These are phyloP conservation scores for Fusarium veterinarium DNA, from an alignment of 2,329 filamentous ascomycete genomes.

Conservation along the genomic window DNA sequence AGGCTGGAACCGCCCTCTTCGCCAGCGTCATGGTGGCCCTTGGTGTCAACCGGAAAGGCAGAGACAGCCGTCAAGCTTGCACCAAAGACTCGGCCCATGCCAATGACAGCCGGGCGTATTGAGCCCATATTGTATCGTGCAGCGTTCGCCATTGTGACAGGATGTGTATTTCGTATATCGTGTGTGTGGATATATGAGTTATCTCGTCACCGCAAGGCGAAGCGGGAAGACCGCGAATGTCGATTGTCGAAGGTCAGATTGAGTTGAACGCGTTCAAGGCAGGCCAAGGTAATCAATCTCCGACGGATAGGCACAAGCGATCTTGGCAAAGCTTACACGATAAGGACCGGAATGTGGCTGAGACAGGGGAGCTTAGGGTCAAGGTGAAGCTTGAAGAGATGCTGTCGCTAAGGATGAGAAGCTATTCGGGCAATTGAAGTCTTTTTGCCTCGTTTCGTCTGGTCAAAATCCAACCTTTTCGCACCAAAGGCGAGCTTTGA, in stretches of 20 bases:
- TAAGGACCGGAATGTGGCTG: conserved; percentile 29
- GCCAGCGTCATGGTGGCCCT: conserved; percentile 57
- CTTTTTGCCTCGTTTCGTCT: background rate
- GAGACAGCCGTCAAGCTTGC: conserved; percentile 61
- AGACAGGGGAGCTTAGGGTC: conserved; percentile 10
- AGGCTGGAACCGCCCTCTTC: conserved; percentile 71
- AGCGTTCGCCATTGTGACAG: conserved; percentile 44
- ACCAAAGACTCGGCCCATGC: conserved; percentile 63
- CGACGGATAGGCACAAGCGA: conserved; percentile 16
- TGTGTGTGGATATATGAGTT: background rate
- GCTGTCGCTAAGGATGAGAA: background rate
- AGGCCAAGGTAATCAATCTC: conserved; percentile 16
- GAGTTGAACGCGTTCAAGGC: conserved; percentile 14
- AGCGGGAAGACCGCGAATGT: conserved; percentile 4
- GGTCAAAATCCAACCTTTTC: conserved; percentile 29
- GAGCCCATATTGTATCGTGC: conserved; percentile 55
- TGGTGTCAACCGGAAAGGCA: conserved; percentile 57
- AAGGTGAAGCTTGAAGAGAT: background rate
- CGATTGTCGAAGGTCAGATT: background rate
- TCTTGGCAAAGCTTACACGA: conserved; percentile 16
- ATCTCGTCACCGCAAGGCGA: conserved; percentile 6
- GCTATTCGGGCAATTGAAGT: conserved; percentile 5
- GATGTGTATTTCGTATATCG: background rate
- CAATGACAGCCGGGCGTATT: conserved; percentile 62
- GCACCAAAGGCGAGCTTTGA: conserved; percentile 37